A percentile compares a stretch with the other conserved stretches of the same genome.
Conservation (phyloP, 202 grass and related monocot species). For the Hordeum pubiflorum region DNA sequence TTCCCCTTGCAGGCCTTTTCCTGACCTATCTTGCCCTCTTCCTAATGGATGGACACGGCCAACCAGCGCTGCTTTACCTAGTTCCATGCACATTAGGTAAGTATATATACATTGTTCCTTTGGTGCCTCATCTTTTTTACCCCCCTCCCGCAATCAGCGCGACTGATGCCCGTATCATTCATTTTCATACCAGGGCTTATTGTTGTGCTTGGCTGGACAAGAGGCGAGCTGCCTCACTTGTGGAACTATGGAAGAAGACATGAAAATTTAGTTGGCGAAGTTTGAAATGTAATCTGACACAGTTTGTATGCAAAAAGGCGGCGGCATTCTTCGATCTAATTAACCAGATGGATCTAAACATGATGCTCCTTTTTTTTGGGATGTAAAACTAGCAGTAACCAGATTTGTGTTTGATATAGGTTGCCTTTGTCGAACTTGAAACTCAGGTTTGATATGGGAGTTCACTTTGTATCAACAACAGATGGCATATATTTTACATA, state of each 20-base stretch:
- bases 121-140: not conserved
- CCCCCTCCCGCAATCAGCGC: not conserved
- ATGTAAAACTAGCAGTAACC: too few relatives aligned
- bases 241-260: slow-evolving; percentile 71
- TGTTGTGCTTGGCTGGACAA: slow-evolving; percentile 65
- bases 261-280: slow-evolving; percentile 30
- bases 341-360: not conserved
- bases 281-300: slow-evolving; percentile 22
- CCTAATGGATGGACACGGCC: slow-evolving; percentile 86
- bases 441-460: not conserved
- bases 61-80: slow-evolving; percentile 83
- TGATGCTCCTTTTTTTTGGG: not conserved
- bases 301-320: not conserved
- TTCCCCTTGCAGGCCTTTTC: slow-evolving; percentile 53
- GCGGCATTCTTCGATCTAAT: not conserved
- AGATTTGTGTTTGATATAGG: too few relatives aligned
- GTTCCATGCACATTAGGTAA: slow-evolving; percentile 90
- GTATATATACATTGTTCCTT: not conserved
- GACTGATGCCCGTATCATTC: not conserved
- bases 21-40: slow-evolving; percentile 73
- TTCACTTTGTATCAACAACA: not conserved
- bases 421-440: not conserved
- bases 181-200: slow-evolving; percentile 44
- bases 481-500: not conserved
- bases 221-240: slow-evolving; percentile 71